Percentiles rank a stretch among this genome's conserved stretches.
Conservation (phyloP, 768 basidiomycete species). For the Tubosaeta sp. region DNA sequence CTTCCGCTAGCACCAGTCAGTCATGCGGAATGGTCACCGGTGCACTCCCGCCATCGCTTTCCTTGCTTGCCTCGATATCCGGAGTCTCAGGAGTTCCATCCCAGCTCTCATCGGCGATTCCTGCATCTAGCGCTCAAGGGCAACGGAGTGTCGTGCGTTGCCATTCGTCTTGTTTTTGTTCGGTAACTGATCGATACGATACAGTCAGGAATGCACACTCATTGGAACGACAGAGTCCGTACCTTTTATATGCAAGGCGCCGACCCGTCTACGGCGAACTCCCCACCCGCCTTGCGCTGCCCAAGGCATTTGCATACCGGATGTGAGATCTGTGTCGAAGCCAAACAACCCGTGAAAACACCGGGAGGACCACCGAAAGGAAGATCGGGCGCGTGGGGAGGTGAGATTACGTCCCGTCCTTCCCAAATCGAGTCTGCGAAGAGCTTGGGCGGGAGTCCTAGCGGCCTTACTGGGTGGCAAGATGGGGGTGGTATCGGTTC, state of each 20-base stretch:
- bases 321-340: conserved; percentile 76
- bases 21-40: conserved; percentile 16
- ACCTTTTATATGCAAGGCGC: conserved; percentile 57
- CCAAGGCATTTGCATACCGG: conserved; percentile 69
- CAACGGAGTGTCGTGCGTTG: conserved; percentile 14
- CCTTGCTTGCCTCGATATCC: conserved; percentile 28
- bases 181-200: neutral
- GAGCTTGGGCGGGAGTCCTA: conserved; percentile 31
- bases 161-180: neutral
- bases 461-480: conserved; percentile 68
- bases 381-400: conserved; percentile 25
- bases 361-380: conserved; percentile 25
- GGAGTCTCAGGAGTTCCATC: conserved; percentile 7
- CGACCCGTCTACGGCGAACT: conserved; percentile 57
- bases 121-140: conserved; percentile 3
- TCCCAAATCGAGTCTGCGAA: conserved; percentile 17
- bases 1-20: conserved; percentile 16
- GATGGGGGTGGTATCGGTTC: conserved; percentile 73
- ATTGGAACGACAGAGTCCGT: conserved; percentile 39
- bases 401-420: conserved; percentile 20
- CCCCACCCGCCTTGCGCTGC: conserved; percentile 61
- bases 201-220: conserved; percentile 17
- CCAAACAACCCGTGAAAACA: conserved; percentile 35
- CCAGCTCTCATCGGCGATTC: conserved; percentile 3
- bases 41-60: conserved; percentile 28